Conservation (phyloP, 257 asterid genomes). For the Rhazya stricta region DNA sequence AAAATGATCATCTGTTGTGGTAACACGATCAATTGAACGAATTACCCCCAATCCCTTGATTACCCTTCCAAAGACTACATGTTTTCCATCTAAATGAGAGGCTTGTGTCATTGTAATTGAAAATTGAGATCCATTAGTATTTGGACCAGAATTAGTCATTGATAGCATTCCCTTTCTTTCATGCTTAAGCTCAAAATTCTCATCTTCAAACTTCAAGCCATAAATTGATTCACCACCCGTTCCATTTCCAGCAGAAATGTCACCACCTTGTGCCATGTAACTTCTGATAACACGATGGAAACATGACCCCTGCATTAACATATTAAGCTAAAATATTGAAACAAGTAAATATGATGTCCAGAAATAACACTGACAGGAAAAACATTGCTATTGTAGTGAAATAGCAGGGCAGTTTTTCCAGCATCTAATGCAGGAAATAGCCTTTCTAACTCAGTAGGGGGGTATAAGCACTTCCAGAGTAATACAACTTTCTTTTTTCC, state of each 20-base stretch:
- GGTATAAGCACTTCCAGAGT: neutral
- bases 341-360: neutral
- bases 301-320: slow-evolving; percentile 31
- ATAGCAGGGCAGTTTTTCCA: neutral
- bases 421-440: neutral
- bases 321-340: neutral
- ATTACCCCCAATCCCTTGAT: slow-evolving; percentile 63
- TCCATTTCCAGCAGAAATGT: slow-evolving; percentile 32
- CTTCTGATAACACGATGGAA: slow-evolving; percentile 36
- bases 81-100: slow-evolving; percentile 53
- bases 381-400: neutral
- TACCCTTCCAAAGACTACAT: slow-evolving; percentile 74
- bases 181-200: slow-evolving; percentile 38
- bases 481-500: neutral
- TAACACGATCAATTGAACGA: slow-evolving; percentile 56
- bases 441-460: neutral
- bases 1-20: slow-evolving; percentile 27
- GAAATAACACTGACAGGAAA: neutral
- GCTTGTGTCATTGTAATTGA: slow-evolving; percentile 30
- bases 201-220: slow-evolving; percentile 37
- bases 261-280: slow-evolving; percentile 34
- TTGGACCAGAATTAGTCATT: slow-evolving; percentile 39
- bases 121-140: slow-evolving; percentile 35
- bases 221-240: slow-evolving; percentile 41
- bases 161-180: slow-evolving; percentile 43